A percentile compares a stretch with the other conserved stretches of the same genome.
Evolutionary conservation across 306 rosid species (phyloP).

Genomic region (Lupinus albus): DNA sequence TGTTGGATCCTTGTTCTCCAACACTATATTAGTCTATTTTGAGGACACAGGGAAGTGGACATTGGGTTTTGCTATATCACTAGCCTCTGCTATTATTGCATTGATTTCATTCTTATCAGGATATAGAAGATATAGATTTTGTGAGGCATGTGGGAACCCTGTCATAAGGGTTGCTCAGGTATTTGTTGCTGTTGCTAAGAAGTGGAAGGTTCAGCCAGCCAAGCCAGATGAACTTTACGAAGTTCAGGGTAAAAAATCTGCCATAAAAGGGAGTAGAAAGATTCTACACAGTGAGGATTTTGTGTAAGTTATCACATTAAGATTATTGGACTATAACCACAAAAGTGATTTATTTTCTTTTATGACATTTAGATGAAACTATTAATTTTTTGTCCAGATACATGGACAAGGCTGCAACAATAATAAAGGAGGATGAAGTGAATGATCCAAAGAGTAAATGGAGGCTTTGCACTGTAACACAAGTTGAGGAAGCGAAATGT

Average conservation of each 20-base stretch:
- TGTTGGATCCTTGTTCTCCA: constrained; percentile 62
- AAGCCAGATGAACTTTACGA: constrained; percentile 45
- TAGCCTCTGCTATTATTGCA: constrained; percentile 54
- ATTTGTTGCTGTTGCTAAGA: constrained; percentile 47
- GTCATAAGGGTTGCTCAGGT: constrained; percentile 53
- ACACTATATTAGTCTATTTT: constrained; percentile 54
- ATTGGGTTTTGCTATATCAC: constrained; percentile 48
- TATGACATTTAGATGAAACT: background rate
- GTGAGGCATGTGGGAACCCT: constrained; percentile 54
- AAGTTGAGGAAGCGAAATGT: constrained; percentile 73
- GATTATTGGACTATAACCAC: too few species aligned
- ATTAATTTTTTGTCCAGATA: too few species aligned
- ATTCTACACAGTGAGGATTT: constrained; percentile 49
- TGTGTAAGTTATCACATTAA: constrained; percentile 36
- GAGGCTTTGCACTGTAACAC: constrained; percentile 65
- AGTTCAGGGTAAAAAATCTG: constrained; percentile 54
- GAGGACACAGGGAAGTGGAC: constrained; percentile 63
- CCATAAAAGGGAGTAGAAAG: constrained; percentile 66
- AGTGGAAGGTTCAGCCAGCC: constrained; percentile 40
- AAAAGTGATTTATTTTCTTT: background rate
- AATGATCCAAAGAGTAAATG: constrained; percentile 38
- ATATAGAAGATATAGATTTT: constrained; percentile 39
- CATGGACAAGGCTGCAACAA: constrained; percentile 67
- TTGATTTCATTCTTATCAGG: constrained; percentile 46
- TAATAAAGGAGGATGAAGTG: constrained; percentile 28